Evolutionary conservation across 2,329 filamentous ascomycete genomes (phyloP), one percentile per base, ranked within the genome.

Genomic region (Biscogniauxia mediterranea): DNA sequence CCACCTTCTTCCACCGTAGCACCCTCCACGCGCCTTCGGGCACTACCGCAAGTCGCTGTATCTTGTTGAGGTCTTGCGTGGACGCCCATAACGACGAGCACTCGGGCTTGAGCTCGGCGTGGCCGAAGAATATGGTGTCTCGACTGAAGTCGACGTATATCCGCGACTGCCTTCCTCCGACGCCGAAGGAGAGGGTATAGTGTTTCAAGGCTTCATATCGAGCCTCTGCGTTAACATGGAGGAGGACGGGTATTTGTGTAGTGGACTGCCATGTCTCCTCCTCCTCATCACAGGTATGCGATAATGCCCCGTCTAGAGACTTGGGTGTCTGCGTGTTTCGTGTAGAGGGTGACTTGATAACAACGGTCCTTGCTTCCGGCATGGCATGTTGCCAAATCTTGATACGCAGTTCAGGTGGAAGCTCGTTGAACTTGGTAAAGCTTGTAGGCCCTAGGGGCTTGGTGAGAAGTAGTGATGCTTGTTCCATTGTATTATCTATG

Each of bases 311-410:
- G 50, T 74, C 72, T 1, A 74, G 56, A 19, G 73, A 73, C 21
- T 60, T 62, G 17, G 69, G 64, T 6, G 56, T 52, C 9, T 57
- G 54, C 20, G 28, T 56, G 52, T 59, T 59, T 23, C 21, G 65
- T 13, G 62, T 25, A 50, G 61, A 63, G 6, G 71, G 70, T 8
- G 72, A 72, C 49, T 70, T 70, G 46, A 74, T 60, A 1, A 69
- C 61, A 7, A 75, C 68, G 5, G 68, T 71, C 32, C 73, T 69
- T 11, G 70, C 53, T 5, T 64, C 70, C 4, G 72, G 71, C 64
- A 75, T 69, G 32, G 71, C 68, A 57, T 71, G 54, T 59, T 74
- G 69, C 71, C 71, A 75, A 49, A 75, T 70, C 54, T 70, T 74
- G 57, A 75, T 71, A 17, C 72, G 71, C 53, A 75, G 42, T 55